Base-by-base conservation (phyloP, 75 land plant genomes). In the Sequoia sempervirens region DNA sequence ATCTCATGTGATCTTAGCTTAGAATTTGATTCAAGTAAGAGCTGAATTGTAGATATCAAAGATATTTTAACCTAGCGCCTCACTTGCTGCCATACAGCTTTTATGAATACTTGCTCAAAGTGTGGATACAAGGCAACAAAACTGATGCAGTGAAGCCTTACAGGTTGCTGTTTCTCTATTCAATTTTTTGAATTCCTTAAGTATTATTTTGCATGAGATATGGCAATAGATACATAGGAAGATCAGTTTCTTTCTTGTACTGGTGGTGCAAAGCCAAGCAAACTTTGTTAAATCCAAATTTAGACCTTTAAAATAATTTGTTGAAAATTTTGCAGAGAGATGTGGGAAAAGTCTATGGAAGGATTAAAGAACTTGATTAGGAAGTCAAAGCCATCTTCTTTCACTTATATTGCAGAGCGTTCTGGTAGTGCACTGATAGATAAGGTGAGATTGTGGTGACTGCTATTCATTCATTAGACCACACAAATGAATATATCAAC, bases 281-380 rank as follows among this genome's bases (percentile, higher is more conserved):
- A 40, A 79, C 47, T 54, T 81, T 45, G 17, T 30, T 46, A 46
- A 18, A 46, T 81, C 18, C 20, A 34, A 53, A 12, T 50, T 17
- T 58, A 80, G 52, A 46, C n/a, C 36, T 85, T 20, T 78, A 2
- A 12, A 8, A 12, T 43, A 3, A 43, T 8, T 45, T 23, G 13
- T 43, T 18, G 30, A 78, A 78, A 45, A 78, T 45, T 45, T 78
- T 28, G 56, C 84, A 98, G 99, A 84, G 94, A 98, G 82, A 98
- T 98, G 99, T 98, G 99, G 99, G 98, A 98, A 86, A 97, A 85
- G 84, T 98, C 99, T 61, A 98, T 98, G 99, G 90, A 92, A 84
- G 99, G 98, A 70, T 88, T 96, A 61, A 36, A 72, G 84, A 92
- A 89, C 78, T 89, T 98, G 87, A 86, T 96, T 75, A 54, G 85